Evolutionary conservation across 495 filamentous ascomycete species (phyloP), one percentile per base, ranked within the genome.

Genomic region (Xylaria acuta): DNA sequence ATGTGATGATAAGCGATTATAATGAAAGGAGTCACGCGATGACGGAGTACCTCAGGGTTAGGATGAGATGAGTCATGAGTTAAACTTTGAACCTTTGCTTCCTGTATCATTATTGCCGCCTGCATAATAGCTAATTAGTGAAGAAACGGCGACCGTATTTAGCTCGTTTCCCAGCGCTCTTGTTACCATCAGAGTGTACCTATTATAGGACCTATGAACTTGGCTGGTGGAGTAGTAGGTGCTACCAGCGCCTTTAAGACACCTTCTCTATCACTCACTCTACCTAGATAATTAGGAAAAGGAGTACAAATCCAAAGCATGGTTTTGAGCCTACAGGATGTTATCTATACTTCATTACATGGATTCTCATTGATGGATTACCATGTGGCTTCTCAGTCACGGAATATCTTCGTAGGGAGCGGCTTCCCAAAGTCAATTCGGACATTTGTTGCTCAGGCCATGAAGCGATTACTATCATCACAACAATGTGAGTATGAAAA

Each of bases 11-110:
- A 69, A 59, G 20, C 0, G 14, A 60, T 47, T 9, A 69, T 51
- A 53, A 69, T 34, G 25, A 69, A 47, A 59, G 6, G 51, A 47
- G 25, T 7, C n/a, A 40, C 30, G 36, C 67, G 25, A 45, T 34
- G 22, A 60, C 27, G 40, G n/a, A 22, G 53, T 5, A 1, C 12
- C 25, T n/a, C 1, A 9, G 11, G 7, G 25, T 12, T 45, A 32
- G 41, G 51, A 69, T 69, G 67, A 69, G 53, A 69, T 40, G 40
- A 41, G 53, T 54, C 5, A 59, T n/a, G 67, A 59, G 30, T 5
- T 30, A 25, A 32, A 14, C n/a, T 5, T 43, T 68, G 12, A 43
- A 56, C 40, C 27, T 36, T 34, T 45, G 14, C 16, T 32, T 27
- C 27, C 40, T 69, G 25, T 60, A 60, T 60, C 53, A 59, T 59